Base-by-base conservation (phyloP, 306 rosid genomes). In the Prunus fruticosa region DNA sequence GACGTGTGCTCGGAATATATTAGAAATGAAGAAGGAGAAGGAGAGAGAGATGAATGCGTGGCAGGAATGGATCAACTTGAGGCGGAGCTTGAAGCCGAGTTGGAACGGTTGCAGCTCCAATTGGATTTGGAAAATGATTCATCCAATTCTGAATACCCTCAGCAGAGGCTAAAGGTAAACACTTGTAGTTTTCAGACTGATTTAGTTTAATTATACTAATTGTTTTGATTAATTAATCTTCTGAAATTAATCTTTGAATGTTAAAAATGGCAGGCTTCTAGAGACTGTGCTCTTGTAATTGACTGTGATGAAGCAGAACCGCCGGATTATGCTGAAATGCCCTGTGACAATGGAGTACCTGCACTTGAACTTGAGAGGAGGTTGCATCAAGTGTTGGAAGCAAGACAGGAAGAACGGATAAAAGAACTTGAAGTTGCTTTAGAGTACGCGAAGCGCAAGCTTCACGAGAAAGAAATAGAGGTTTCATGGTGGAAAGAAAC, bases 401-500 rank as follows among this genome's bases (percentile, higher is more conserved):
- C 89, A 34, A 88, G 92, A 69, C 92, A 90, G 47, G 77, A 87
- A 69, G 97, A 90, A 77, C 89, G 87, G 68, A 87, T 95, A 80
- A 69, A 77, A 74, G 99, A 91, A 69, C 88, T 95, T 19, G 96
- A 88, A 79, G 84, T 74, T 58, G 92, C 90, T 69, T 79, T 95
- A 82, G 92, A 95, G 76, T 82, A 81, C 64, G 73, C 92, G 38
- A 81, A 74, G 20, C 85, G 67, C 75, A 87, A 87, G 76, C 85
- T 89, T 68, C 52, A 50, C 1, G 89, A 95, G 77, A 95, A 90
- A 64, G 99, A 89, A 74, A 62, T 41, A 32, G 96, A 91, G 87
- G 75, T 68, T 72, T 83, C 88, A 12, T 88, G 97, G 93, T 92
- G 97, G 97, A 89, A 87, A 82, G 92, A 90, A 80, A 80, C 89